These are phyloP conservation scores for Salvia splendens DNA, from an alignment of 257 asterid genomes.

Conservation along the genomic window DNA sequence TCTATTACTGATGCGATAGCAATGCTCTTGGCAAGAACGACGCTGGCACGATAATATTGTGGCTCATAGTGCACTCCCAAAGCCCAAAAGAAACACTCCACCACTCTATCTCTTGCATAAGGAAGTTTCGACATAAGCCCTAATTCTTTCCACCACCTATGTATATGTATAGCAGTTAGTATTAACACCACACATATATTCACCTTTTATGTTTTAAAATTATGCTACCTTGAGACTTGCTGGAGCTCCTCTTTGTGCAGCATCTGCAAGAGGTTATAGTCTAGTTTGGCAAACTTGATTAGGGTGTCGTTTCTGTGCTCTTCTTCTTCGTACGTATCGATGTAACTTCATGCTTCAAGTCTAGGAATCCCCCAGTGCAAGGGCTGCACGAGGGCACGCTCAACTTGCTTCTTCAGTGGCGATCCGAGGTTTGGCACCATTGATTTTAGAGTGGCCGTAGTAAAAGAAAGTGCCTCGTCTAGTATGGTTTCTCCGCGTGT, in stretches of 20 bases:
- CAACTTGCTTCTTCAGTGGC: slow-evolving; percentile 2
- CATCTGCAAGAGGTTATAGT: slow-evolving; percentile 29
- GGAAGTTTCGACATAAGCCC: slow-evolving; percentile 21
- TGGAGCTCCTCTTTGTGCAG: slow-evolving; percentile 25
- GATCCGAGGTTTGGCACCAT: slow-evolving; percentile 8
- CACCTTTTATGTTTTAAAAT: background rate
- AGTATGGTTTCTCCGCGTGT: slow-evolving; percentile 20
- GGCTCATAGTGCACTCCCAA: background rate
- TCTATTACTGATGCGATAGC: background rate
- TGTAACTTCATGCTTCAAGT: slow-evolving; percentile 12
- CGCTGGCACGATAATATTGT: background rate
- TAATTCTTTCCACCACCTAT: slow-evolving; percentile 35
- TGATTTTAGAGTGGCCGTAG: slow-evolving; percentile 17
- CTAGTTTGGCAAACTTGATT: slow-evolving; percentile 30
- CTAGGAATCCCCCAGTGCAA: slow-evolving; percentile 17
- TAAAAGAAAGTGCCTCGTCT: slow-evolving; percentile 31
- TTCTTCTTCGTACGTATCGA: slow-evolving; percentile 20
- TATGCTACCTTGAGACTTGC: slow-evolving; percentile 23
- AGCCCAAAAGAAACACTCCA: slow-evolving; percentile 27
- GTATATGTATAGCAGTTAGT: no score
- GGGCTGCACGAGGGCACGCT: slow-evolving; percentile 15
- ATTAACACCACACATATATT: background rate
- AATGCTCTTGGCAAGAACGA: background rate
- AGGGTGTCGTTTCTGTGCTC: slow-evolving; percentile 22
- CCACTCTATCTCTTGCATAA: slow-evolving; percentile 34